phyloP scores from a whole-genome alignment of 225 moss, liverwort and hornwort genomes.

The Bryoerythrophyllum caledonicum region DNA sequence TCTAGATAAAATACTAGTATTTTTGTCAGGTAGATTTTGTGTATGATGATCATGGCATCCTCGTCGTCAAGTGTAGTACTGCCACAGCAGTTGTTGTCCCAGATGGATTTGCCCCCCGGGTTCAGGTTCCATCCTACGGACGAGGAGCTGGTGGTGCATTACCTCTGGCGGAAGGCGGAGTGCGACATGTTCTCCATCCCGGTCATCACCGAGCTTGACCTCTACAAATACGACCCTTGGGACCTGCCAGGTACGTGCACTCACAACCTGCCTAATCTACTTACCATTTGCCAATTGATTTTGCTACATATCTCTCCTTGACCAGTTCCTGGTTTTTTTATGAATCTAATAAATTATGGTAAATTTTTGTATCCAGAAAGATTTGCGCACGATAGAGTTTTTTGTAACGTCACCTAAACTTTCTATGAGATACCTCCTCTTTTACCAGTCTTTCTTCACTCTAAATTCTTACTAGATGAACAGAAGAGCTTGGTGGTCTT shows the following conservation, averaged over 20 bases:
- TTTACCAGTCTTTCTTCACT: too few species aligned
- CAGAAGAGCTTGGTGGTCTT: too few species aligned
- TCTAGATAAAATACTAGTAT: too few species aligned
- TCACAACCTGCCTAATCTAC: background rate
- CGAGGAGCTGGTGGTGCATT: conserved; percentile 91
- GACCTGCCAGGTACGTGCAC: conserved; percentile 82
- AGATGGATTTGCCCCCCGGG: conserved; percentile 82
- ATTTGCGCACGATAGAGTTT: too few species aligned
- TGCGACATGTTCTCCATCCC: conserved; percentile 68
- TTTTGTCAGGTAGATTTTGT: background rate
- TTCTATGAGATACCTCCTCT: too few species aligned
- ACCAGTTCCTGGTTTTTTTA: too few species aligned
- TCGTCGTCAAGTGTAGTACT: conserved; percentile 52
- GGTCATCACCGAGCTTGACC: conserved; percentile 91
- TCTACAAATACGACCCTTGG: conserved; percentile 99
- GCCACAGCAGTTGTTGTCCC: conserved; percentile 27
- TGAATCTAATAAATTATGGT: too few species aligned
- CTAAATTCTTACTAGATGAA: too few species aligned
- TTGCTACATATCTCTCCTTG: too few species aligned
- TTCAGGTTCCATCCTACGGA: conserved; percentile 99
- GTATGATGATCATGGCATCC: conserved; percentile 55
- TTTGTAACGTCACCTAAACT: too few species aligned
- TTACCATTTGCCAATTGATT: too few species aligned
- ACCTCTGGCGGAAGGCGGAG: conserved; percentile 87
- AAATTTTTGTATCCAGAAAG: too few species aligned